Evolutionary conservation across 2,329 filamentous ascomycete genomes (phyloP), one percentile per base, ranked within the genome.

Genomic region (Fusarium albidum): DNA sequence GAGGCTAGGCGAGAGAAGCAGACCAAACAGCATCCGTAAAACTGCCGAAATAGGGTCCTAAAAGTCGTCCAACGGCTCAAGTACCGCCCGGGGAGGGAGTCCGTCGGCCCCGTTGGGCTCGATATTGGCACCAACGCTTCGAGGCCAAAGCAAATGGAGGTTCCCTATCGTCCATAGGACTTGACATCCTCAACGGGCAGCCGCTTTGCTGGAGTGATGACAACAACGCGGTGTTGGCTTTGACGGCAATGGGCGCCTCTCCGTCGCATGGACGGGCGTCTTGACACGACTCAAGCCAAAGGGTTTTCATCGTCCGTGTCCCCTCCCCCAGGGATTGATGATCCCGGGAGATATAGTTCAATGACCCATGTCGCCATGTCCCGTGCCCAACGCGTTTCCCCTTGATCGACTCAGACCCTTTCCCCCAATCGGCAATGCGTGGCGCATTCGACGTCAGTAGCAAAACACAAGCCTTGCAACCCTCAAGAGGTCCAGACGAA

Each of bases 371-470:
- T 47, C 28, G 31, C 38, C 39, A 37, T 50, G 25, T 43, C 34
- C 53, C 41, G 49, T 57, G 42, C 25, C 47, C 40, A 38, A 52
- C 29, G 49, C 49, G 35, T 56, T 60, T 60, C 60, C 63, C 63
- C 59, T 66, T 63, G 56, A 58, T 57, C 61, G 49, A 42, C 60
- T 52, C 52, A 63, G 53, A 45, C 50, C 46, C 61, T 58, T 56
- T 52, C 45, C 59, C 62, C 50, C 51, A 66, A 61, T 53, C 48
- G 59, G 61, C 48, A 65, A 49, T 29, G 50, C 49, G 46, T 53
- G 48, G 51, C 56, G 56, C 51, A 48, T 52, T 60, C 59, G 61
- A 65, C 59, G 59, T 59, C 63, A 65, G 63, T 47, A 48, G 39
- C 48, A 56, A 37, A 47, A 18, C 41, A 37, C 34, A 44, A 33